Evolutionary conservation across 805 yeast species (phyloP), one percentile per base, ranked within the genome.

Genomic region (Kodamaea kakaduensis): DNA sequence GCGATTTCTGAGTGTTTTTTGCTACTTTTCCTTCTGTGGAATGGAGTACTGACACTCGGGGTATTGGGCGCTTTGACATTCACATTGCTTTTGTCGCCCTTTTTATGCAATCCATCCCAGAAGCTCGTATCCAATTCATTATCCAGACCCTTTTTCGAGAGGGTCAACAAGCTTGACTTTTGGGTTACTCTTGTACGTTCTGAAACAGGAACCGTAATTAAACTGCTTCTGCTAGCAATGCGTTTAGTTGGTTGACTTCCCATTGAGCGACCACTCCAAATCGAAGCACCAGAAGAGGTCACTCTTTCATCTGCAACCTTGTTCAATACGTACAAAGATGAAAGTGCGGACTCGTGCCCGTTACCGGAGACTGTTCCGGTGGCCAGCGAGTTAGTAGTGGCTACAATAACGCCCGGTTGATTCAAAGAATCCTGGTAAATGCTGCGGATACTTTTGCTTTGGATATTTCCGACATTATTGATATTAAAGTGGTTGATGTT

Each of bases 281-380:
- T 16, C 3, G 43, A 37, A n/a, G 38, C 25, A 4, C 37, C 31
- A 7, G 22, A 15, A 2, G 42, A 34, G n/a, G 24, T n/a, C 2
- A 25, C 18, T 17, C 36, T 45, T 9, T 50, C 59, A 3, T 52
- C 60, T 5, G 46, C 39, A 17, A 40, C 45, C 37, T 59, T 60
- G 38, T 66, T 66, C 35, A 67, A 46, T 6, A 51, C 53, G 43
- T 67, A 67, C 24, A 67, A 51, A 2, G 69, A 45, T 3, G 67
- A 54, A 15, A 67, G 48, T 0, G 73, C 73, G 1, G 71, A 56
- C 12, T 61, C 61, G 24, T 37, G 45, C 8, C 47, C 43, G 3
- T 47, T 42, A 20, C 51, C 49, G 2, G 67, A 44, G 5, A 67
- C 71, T 8, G 67, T 61, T 1, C 71, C 73, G 5, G 52, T 40